Evolutionary conservation across 2,329 filamentous ascomycete genomes (phyloP), one percentile per base, ranked within the genome.

Genomic region (Colletotrichum sp.): DNA sequence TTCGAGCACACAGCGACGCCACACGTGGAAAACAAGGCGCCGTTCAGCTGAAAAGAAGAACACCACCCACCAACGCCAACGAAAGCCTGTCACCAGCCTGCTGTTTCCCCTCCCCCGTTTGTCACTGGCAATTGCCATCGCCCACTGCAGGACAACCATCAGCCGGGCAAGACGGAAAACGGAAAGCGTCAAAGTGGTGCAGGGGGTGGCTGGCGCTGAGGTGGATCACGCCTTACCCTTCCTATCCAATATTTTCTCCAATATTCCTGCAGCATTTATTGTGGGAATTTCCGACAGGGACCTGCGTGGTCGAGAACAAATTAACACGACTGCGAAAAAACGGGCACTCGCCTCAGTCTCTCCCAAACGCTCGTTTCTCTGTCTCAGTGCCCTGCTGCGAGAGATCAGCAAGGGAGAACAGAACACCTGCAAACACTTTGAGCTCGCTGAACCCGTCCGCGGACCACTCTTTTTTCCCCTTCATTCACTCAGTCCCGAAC

Each of bases 171-270:
- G 39, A 52, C 36, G 59, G 66, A 64, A 30, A 43, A 57, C 36
- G 71, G 64, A 71, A 52, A 67, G 72, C n/a, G 52, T 30, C 34
- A n/a, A 71, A 18, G 43, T 67, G 61, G 72, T 75, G 68, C 68
- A 72, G 68, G 72, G 68, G 72, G 72, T 72, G 68, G 72, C 72
- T 72, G 67, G 72, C 24, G 60, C n/a, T 39, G 34, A 15, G 16
- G 72, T 60, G 61, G 67, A 26, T 48, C n/a, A 21, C 48, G 69
- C 69, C 59, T 63, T 72, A 26, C 73, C 63, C 18, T n/a, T 72
- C 32, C 57, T 16, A 39, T 48, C 21, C 16, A 59, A 21, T 28
- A 52, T 30, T 15, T 63, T 64, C 65, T 64, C 64, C 72, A 71
- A 63, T 64, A 66, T 57, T 68, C 65, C 39, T 64, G 69, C 73